phyloP scores from a whole-genome alignment of 2,329 filamentous ascomycete species.

The Exophiala lecanii-corni region DNA sequence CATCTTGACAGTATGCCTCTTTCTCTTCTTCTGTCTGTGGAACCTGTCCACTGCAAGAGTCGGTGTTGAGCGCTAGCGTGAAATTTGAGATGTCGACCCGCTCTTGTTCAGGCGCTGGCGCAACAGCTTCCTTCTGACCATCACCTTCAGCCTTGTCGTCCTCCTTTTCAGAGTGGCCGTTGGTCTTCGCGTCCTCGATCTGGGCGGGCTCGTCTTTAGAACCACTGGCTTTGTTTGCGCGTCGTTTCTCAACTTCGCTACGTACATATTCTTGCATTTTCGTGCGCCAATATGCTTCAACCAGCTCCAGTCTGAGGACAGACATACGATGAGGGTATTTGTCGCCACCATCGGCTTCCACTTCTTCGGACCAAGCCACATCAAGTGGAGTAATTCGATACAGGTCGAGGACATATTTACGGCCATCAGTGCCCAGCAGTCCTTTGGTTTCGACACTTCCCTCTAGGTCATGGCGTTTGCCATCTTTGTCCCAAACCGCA shows the following conservation, averaged over 20 bases:
- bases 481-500: conserved; percentile 95
- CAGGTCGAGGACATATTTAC: conserved; percentile 95
- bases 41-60: conserved; percentile 87
- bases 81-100: conserved; percentile 84
- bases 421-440: conserved; percentile 89
- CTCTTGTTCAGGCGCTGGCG: conserved; percentile 48
- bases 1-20: conserved; percentile 73
- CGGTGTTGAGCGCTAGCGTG: conserved; percentile 83
- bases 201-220: conserved; percentile 34
- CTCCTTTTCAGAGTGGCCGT: conserved; percentile 28
- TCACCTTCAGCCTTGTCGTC: conserved; percentile 37
- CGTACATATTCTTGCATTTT: conserved; percentile 89
- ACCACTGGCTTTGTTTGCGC: conserved; percentile 40
- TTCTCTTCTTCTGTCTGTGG: conserved; percentile 91
- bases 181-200: conserved; percentile 16
- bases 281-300: conserved; percentile 76
- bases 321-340: conserved; percentile 95
- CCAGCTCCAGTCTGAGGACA: conserved; percentile 80
- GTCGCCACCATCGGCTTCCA: conserved; percentile 47
- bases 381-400: conserved; percentile 93
- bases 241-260: conserved; percentile 65
- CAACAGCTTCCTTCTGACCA: conserved; percentile 36
- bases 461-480: conserved; percentile 83
- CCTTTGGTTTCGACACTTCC: conserved; percentile 98
- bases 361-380: conserved; percentile 82